A percentile compares a stretch with the other conserved stretches of the same genome.
phyloP scores from a whole-genome alignment of 139 green algal genomes.

The Chara braunii region DNA sequence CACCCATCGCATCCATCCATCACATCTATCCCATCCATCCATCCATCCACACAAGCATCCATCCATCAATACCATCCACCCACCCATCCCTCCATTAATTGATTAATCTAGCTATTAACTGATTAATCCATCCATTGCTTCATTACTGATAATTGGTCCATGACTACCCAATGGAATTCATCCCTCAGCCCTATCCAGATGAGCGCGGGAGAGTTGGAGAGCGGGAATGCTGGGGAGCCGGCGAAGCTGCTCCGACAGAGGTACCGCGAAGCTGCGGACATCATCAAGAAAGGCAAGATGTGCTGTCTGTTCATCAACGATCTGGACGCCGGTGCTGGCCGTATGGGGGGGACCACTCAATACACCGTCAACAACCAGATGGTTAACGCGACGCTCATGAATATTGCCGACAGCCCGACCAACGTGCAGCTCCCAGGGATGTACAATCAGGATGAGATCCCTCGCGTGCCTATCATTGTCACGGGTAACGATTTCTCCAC shows the following conservation, averaged over 20 bases:
- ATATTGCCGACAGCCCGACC: slow-evolving; percentile 98
- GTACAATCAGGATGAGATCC: slow-evolving; percentile 70
- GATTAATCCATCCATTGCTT: no score
- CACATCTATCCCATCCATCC: no score
- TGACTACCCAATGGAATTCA: background rate
- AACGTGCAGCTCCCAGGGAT: slow-evolving; percentile 97
- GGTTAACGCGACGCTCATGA: slow-evolving; percentile 99
- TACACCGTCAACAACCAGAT: slow-evolving; percentile 99
- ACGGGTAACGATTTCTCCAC: slow-evolving; percentile 99
- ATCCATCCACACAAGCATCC: no score
- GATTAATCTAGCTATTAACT: no score
- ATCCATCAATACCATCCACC: no score
- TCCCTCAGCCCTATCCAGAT: slow-evolving; percentile 84
- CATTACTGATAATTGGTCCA: no score
- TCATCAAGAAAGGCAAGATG: slow-evolving; percentile 99
- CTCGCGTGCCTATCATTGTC: slow-evolving; percentile 86
- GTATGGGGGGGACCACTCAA: slow-evolving; percentile 93
- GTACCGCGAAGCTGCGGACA: slow-evolving; percentile 93
- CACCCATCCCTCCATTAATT: no score
- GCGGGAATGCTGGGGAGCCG: slow-evolving; percentile 94
- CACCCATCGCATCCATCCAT: no score
- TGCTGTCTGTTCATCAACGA: slow-evolving; percentile 99
- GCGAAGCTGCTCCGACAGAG: slow-evolving; percentile 95
- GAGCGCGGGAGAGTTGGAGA: slow-evolving; percentile 97
- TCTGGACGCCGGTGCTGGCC: slow-evolving; percentile 88